Evolutionary conservation across 23 red algal genomes (phyloP).

Genomic region (Chondrus crispus): DNA sequence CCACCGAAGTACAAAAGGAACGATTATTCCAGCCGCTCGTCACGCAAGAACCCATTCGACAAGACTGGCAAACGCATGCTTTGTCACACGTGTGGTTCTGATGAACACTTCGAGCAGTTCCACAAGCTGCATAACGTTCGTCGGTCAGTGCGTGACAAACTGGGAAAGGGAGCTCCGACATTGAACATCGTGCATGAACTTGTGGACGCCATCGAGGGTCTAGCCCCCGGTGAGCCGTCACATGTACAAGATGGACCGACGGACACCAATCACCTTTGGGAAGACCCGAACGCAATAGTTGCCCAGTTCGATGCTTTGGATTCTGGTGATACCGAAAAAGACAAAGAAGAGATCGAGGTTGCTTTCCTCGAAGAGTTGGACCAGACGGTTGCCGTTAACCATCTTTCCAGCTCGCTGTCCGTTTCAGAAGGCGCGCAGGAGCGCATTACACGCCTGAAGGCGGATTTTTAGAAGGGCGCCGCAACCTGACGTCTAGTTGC

Average conservation of each 20-base stretch:
- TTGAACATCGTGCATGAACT: not conserved
- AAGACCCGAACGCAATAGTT: too few species aligned
- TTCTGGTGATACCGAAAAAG: too few species aligned
- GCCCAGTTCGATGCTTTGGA: too few species aligned
- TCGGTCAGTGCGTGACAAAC: not conserved
- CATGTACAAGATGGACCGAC: too few species aligned
- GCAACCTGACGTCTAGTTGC: not conserved
- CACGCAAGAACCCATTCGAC: constrained; percentile 21
- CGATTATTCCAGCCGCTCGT: too few species aligned
- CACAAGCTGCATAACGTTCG: not conserved
- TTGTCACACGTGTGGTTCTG: not conserved
- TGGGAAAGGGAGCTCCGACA: not conserved
- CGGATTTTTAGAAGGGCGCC: not conserved
- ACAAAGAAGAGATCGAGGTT: too few species aligned
- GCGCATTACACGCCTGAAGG: not conserved
- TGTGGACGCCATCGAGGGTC: not conserved
- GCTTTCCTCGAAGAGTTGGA: not conserved
- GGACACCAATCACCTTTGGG: too few species aligned
- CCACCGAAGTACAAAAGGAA: too few species aligned
- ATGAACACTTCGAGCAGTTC: not conserved
- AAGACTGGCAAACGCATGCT: not conserved
- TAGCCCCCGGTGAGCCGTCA: too few species aligned
- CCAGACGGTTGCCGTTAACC: not conserved
- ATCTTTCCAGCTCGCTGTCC: not conserved
- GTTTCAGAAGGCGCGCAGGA: not conserved